Evolutionary conservation across 2,329 filamentous ascomycete species (phyloP), one percentile per base, ranked within the genome.

Genomic region (Cladorrhinum sp.): DNA sequence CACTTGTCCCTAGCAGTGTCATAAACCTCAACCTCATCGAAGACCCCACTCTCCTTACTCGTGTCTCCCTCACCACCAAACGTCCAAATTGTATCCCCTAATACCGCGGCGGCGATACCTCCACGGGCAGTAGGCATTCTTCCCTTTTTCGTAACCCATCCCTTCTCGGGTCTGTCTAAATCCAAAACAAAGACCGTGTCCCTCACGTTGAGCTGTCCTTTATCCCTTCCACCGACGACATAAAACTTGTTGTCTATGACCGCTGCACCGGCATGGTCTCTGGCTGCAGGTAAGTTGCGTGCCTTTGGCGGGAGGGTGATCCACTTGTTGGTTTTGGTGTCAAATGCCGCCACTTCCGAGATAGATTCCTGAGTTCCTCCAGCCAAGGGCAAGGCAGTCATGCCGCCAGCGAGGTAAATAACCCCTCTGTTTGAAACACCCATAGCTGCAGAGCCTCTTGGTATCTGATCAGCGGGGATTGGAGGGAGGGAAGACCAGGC

Each of bases 11-110:
- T 55, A 2, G 18, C 24, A 1, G 60, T 60, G 32, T 67, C 63
- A 57, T 62, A 67, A 4, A 58, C 62, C 56, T 67, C 62, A 10
- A 61, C 55, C 62, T 67, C 36, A 24, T 62, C 57, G 10, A 64
- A 66, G 6, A 67, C 59, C 4, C 66, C 66, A 13, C 57, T 41
- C 3, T 50, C 50, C 7, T 27, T 50, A 22, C 62, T 55, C 10
- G 54, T 61, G 55, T 76, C 74, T 0, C 73, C 76, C 50, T 78
- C 75, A 3, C 75, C 76, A 1, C 75, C 75, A 56, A 78, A 70
- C 0, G 71, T 69, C 49, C 73, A 77, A 10, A 76, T 62, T 18
- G 63, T 62, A 0, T 52, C 58, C 0, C 66, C 70, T 1, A 77
- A 52, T 0, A 67, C 67, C 0, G 65, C 72, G 1, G 62, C 68